Evolutionary conservation across 73 alveolate genomes (phyloP), one percentile per base, ranked within the genome.

Genomic region (Paramecium pentaurelia): DNA sequence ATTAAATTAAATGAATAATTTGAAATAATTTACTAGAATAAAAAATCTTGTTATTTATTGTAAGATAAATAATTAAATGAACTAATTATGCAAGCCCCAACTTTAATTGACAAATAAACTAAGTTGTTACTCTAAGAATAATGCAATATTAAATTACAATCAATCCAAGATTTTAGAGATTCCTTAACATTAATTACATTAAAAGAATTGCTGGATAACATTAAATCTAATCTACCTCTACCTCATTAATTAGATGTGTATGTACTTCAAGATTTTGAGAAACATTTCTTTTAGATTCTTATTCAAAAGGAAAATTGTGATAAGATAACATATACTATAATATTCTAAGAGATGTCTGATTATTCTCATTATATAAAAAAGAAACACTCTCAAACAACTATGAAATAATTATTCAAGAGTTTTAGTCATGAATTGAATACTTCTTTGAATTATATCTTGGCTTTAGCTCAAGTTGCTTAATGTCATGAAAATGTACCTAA

Each of bases 361-460:
- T 80, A 45, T 80, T 27, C 30, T 20, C 58, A 20, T 27, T 42
- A 20, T 47, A 11, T 80, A 2, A 80, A 49, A 51, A 80, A 45
- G 49, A 80, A 44, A 28, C 91, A 80, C 27, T 20, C 71, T 11
- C 38, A 80, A 27, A 40, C 71, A 40, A 80, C 91, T 0, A 80
- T 49, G 71, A 47, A 80, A 49, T 27, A 80, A 49, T 47, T 80
- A 47, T 49, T 80, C 38, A 22, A 36, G 42, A 45, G 58, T 45
- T 80, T 80, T 9, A 80, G 91, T 80, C 91, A 80, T 80, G 91
- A 80, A 14, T 80, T 80, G 30, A 80, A 80, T 22, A 80, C 91
- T 2, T 80, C 91, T 3, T 49, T 80, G 32, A 80, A 80, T 80
- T 80, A 80, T 44, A 80, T 80, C 4, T 80, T 80, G 73, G 91